Base-by-base conservation (phyloP, 2,329 filamentous ascomycete species). In the Botrytis squamosa region DNA sequence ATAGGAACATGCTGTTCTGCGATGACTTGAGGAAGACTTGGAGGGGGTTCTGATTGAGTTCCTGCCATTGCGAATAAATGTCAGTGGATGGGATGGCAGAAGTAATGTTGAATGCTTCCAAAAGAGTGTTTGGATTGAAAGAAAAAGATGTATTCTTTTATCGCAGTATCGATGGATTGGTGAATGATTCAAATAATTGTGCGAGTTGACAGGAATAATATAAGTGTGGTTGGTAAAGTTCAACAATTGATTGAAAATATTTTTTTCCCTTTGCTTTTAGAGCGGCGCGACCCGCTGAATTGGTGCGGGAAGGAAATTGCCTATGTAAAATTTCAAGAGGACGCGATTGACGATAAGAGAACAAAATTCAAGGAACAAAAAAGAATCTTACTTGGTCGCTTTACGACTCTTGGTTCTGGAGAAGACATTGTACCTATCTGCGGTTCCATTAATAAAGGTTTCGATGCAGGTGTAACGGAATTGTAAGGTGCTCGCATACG, bases 11-110 rank as follows among this genome's bases (percentile, higher is more conserved):
- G 92, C 83, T 98, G 95, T 83, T 98, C 95, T 60, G 96, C 95
- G 65, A 97, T 94, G 70, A 99, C 90, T 82, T 95, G 93, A 12
- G 96, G 96, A 33, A 99, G 89, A 76, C 92, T 89, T 33, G 96
- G 96, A 72, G 95, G 95, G 74, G 96, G 96, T 75, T 97, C 92
- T 73, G 96, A 98, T 83, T 98, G 96, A 70, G 96, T 98, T 84
- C 93, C 92, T 94, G 85, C 77, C 78, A 83, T 80, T 55, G 70
- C 63, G 75, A 77, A 44, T 63, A 57, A 68, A 74, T 73, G 76
- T 80, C 73, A 80, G 79, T 74, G 65, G 55, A 55, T 75, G 60
- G 65, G 49, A 44, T 75, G 57, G n/a, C 16, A 69, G 66, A 70
- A 71, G 70, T 55, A 52, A 60, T 73, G 74, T 66, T 62, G 52